Evolutionary conservation across 2,329 filamentous ascomycete species (phyloP).

Genomic region (Fusarium liriodendri): DNA sequence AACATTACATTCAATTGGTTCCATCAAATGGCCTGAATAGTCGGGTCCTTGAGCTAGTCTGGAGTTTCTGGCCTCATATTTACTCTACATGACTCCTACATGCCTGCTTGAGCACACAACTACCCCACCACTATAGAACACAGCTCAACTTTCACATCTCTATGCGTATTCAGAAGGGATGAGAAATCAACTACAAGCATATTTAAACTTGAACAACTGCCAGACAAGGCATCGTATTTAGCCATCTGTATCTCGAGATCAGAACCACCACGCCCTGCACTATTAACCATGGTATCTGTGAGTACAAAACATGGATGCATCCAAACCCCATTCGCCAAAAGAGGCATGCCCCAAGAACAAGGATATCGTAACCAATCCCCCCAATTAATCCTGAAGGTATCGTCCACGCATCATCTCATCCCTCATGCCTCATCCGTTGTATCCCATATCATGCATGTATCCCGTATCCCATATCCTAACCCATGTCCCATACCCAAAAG

Average conservation of each 20-base stretch:
- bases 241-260: constrained; percentile 12
- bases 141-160: neutral
- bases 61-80: too few relatives aligned
- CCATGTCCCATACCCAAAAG: constrained; percentile 9
- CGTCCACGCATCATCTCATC: constrained; percentile 33
- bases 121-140: neutral
- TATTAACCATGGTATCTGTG: constrained; percentile 36
- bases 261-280: constrained; percentile 31
- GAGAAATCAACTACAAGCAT: neutral
- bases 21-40: neutral
- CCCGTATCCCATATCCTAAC: neutral
- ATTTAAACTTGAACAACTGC: neutral
- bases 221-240: constrained; percentile 17
- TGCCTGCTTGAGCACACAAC: neutral
- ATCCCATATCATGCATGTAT: constrained; percentile 10
- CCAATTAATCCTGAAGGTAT: constrained; percentile 28
- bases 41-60: neutral
- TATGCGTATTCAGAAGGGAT: neutral
- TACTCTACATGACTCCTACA: neutral
- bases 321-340: constrained; percentile 42
- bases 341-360: constrained; percentile 12
- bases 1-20: neutral
- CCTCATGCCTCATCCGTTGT: constrained; percentile 21
- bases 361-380: constrained; percentile 9
- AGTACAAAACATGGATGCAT: constrained; percentile 34